Percentiles rank a stretch among this genome's conserved stretches.
These are phyloP conservation scores for Cladophialophora psammophila DNA, from an alignment of 2,329 filamentous ascomycete species.

Conservation along the genomic window DNA sequence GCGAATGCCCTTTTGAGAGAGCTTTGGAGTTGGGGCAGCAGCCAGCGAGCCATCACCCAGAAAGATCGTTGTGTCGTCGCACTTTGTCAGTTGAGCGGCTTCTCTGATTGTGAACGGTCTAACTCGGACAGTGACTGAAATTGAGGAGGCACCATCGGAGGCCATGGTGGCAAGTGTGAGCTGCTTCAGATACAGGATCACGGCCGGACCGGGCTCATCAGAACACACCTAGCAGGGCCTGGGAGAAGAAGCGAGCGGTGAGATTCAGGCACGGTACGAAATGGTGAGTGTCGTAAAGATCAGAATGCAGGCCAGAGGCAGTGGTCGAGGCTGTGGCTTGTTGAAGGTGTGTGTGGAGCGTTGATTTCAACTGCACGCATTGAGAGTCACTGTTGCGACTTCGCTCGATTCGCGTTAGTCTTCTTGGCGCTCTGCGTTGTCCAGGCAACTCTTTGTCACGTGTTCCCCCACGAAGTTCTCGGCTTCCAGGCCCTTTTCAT, in stretches of 20 bases:
- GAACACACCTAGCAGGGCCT: not conserved
- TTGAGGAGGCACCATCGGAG: conserved; percentile 57
- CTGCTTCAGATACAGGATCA: conserved; percentile 13
- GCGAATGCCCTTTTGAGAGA: conserved; percentile 84
- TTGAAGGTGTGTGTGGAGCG: conserved; percentile 21
- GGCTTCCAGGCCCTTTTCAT: not conserved
- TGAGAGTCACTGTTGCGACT: conserved; percentile 12
- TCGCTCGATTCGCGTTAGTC: not conserved
- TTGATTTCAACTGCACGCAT: conserved; percentile 8
- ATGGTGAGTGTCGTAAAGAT: conserved; percentile 13
- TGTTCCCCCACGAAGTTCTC: not conserved
- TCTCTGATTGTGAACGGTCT: conserved; percentile 82
- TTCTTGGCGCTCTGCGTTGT: conserved; percentile 10
- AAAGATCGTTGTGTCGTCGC: conserved; percentile 87
- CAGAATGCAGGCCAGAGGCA: conserved; percentile 16
- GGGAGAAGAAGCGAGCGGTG: conserved; percentile 1
- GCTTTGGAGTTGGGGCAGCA: conserved; percentile 81
- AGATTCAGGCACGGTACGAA: conserved; percentile 2
- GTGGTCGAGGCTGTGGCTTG: conserved; percentile 23
- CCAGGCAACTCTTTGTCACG: conserved; percentile 8
- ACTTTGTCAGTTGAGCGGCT: conserved; percentile 81
- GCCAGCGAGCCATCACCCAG: conserved; percentile 96
- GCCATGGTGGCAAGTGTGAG: conserved; percentile 46
- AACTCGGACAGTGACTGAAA: conserved; percentile 65
- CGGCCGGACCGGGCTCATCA: conserved; percentile 20